These are phyloP conservation scores for Meyerozyma smithsonii DNA, from an alignment of 1,139 yeast species.

Conservation along the genomic window DNA sequence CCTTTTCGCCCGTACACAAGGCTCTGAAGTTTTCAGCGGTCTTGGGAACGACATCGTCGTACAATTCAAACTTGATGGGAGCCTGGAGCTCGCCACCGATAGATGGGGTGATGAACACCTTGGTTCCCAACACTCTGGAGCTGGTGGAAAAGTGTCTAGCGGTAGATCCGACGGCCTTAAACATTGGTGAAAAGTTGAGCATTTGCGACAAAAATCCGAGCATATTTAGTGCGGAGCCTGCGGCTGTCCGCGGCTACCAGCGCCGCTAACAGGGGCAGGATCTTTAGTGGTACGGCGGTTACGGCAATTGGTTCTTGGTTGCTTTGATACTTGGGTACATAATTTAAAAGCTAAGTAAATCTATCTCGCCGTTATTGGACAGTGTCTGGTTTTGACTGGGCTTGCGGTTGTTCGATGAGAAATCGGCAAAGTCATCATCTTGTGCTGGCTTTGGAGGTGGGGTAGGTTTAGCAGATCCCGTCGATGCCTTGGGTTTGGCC, in stretches of 20 bases:
- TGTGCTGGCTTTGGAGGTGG: conserved; percentile 7
- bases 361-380: conserved; percentile 27
- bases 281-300: no score
- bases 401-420: conserved; percentile 11
- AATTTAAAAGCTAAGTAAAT: conserved; percentile 38
- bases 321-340: neutral
- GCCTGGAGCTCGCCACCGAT: conserved; percentile 6
- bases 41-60: conserved; percentile 94
- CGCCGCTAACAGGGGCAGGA: no score
- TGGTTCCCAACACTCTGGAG: conserved; percentile 27
- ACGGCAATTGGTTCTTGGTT: no score
- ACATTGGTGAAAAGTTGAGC: neutral
- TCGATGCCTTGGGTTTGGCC: conserved; percentile 6
- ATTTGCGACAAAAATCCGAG: neutral
- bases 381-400: conserved; percentile 11
- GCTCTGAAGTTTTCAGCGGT: conserved; percentile 98
- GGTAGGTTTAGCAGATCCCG: conserved; percentile 7
- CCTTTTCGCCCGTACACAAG: conserved; percentile 94
- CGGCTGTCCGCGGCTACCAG: no score
- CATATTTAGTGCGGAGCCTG: neutral
- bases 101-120: conserved; percentile 18
- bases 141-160: conserved; percentile 37
- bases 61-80: conserved; percentile 55
- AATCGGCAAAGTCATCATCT: conserved; percentile 26
- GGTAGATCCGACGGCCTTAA: conserved; percentile 11